Evolutionary conservation across 495 filamentous ascomycete species (phyloP).

Genomic region (Neurospora cerealis): DNA sequence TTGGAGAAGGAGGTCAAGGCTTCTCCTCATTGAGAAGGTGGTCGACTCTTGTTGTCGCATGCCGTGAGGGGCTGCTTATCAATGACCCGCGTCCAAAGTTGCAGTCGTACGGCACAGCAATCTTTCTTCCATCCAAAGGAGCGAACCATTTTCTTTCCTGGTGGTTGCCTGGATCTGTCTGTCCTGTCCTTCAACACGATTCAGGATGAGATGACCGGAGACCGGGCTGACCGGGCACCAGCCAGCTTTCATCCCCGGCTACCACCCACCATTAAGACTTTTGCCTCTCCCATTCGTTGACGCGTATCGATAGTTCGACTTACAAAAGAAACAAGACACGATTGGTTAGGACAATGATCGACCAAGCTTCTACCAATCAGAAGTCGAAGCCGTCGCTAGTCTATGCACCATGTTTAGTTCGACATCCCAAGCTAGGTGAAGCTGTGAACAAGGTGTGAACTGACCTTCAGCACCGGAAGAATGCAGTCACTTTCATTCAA

Average conservation of each 20-base stretch:
- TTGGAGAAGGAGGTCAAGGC: constrained; percentile 1
- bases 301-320: neutral
- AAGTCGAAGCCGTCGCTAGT: neutral
- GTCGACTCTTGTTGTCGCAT: neutral
- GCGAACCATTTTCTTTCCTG: neutral
- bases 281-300: neutral
- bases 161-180: neutral
- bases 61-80: neutral
- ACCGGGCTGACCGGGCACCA: neutral
- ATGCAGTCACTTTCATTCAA: neutral
- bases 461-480: neutral
- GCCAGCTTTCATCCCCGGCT: neutral
- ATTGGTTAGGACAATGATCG: neutral
- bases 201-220: neutral
- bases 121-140: neutral
- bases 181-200: neutral
- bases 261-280: neutral
- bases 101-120: neutral
- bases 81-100: neutral
- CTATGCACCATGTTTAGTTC: neutral
- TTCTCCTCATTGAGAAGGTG: neutral
- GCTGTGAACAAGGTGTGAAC: neutral
- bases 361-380: neutral
- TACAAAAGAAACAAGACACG: neutral
- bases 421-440: neutral